phyloP scores from a whole-genome alignment of 225 moss, liverwort and hornwort species.

The Straminergon stramineum region DNA sequence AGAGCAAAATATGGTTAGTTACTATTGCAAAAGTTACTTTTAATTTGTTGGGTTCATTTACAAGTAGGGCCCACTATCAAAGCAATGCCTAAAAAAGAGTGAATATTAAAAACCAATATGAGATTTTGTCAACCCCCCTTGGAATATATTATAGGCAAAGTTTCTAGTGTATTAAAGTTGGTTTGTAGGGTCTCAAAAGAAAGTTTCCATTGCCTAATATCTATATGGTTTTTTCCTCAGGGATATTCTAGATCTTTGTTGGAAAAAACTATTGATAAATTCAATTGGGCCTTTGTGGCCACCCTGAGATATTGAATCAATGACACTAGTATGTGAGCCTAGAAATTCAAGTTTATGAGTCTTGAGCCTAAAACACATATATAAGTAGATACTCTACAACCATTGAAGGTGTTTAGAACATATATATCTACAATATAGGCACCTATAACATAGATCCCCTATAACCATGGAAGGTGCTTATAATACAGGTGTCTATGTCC shows the following conservation, averaged over 20 bases:
- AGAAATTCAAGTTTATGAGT: too few species aligned
- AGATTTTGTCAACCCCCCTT: neutral
- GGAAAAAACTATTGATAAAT: neutral
- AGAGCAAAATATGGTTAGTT: fast-evolving
- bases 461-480: too few species aligned
- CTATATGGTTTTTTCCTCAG: neutral
- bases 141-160: neutral
- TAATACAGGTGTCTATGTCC: too few species aligned
- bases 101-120: neutral
- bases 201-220: neutral
- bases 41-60: neutral
- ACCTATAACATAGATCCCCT: too few species aligned
- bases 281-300: neutral
- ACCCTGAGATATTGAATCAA: neutral
- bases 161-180: neutral
- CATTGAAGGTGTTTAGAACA: too few species aligned
- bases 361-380: too few species aligned
- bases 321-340: fast-evolving
- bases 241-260: neutral
- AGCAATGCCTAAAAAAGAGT: neutral
- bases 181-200: neutral
- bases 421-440: too few species aligned
- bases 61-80: fast-evolving
- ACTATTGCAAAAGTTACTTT: neutral
- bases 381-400: too few species aligned